These are phyloP conservation scores for Oryza rufipogon DNA, from an alignment of 176 grass and related monocot species.

Conservation along the genomic window DNA sequence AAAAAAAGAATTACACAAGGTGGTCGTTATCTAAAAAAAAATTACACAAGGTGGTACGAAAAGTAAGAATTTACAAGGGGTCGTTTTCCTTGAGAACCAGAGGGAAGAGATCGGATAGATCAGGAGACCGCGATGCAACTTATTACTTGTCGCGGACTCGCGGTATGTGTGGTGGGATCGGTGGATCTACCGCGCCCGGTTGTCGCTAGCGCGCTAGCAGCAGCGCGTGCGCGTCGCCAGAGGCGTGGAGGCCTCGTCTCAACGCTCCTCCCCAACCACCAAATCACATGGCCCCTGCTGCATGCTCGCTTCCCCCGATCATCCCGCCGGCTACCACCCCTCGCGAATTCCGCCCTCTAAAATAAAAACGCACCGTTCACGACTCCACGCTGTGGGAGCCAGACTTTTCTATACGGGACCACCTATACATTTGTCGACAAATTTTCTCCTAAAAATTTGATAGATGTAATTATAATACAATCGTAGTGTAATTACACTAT, in stretches of 20 bases:
- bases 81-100: neutral
- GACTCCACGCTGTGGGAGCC: neutral
- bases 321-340: neutral
- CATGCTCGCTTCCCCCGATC: constrained; percentile 3
- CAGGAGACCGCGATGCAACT: neutral
- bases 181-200: neutral
- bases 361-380: neutral
- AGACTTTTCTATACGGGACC: neutral
- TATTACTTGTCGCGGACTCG: neutral
- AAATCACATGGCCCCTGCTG: constrained; percentile 23
- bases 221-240: neutral
- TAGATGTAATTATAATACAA: too few relatives aligned
- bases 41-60: neutral
- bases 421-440: too few relatives aligned
- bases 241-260: neutral
- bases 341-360: constrained; percentile 14
- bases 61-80: neutral
- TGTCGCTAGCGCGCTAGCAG: neutral
- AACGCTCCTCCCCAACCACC: neutral
- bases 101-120: neutral
- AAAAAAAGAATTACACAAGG: too few relatives aligned
- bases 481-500: too few relatives aligned
- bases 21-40: too few relatives aligned
- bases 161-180: neutral
- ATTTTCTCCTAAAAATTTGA: too few relatives aligned